Percentiles rank a stretch among this genome's conserved stretches.
Evolutionary conservation across 345 rosid species (phyloP).

Genomic region (Gossypium rotundifolium): DNA sequence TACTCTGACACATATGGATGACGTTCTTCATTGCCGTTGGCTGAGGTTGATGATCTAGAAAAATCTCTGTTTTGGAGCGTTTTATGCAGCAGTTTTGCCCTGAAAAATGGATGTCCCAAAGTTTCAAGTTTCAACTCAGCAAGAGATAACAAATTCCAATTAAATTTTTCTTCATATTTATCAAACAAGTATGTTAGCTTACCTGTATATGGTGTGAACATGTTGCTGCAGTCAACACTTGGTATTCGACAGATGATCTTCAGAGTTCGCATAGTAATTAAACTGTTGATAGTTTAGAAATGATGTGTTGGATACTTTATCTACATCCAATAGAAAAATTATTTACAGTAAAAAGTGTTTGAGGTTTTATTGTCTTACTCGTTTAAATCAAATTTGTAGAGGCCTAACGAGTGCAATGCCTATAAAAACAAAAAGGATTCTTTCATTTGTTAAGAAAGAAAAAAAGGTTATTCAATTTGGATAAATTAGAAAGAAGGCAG

Average conservation of each 20-base stretch:
- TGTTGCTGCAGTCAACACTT: slow-evolving; percentile 38
- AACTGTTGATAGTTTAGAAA: no score
- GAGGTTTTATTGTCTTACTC: slow-evolving; percentile 23
- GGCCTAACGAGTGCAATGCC: slow-evolving; percentile 33
- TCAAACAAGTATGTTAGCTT: not conserved
- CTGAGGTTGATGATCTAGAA: slow-evolving; percentile 49
- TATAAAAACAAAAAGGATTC: slow-evolving; percentile 20
- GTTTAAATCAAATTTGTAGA: slow-evolving; percentile 33
- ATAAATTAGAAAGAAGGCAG: not conserved
- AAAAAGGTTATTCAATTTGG: no score
- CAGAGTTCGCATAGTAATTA: slow-evolving; percentile 12
- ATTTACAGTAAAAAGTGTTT: no score
- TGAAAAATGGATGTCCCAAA: not conserved
- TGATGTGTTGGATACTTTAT: no score
- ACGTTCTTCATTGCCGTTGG: slow-evolving; percentile 49
- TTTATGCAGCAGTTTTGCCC: slow-evolving; percentile 61
- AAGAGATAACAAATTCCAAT: not conserved
- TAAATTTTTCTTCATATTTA: not conserved
- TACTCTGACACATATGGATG: slow-evolving; percentile 56
- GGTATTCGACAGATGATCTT: slow-evolving; percentile 28
- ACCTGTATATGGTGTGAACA: slow-evolving; percentile 49
- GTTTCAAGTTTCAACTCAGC: not conserved
- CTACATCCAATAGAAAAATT: no score
- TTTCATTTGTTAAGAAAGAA: not conserved
- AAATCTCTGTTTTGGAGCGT: slow-evolving; percentile 23